Base-by-base conservation (phyloP, 352 stramenopile species). In the Pythium phragmiticola region DNA sequence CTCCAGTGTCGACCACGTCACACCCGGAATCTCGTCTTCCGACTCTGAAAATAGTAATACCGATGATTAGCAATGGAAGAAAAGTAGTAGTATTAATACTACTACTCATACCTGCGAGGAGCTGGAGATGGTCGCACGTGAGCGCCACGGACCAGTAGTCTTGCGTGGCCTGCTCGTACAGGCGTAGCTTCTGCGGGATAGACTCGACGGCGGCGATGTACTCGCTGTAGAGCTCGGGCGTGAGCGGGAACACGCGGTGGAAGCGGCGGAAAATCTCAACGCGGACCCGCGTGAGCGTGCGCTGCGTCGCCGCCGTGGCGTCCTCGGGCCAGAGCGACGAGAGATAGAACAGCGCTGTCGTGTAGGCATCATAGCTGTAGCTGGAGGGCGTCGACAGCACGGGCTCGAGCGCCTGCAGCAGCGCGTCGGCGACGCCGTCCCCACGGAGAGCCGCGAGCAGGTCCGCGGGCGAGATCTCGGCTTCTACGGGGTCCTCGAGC, bases 81-180 rank as follows among this genome's bases (percentile, higher is more conserved):
- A 51, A 42, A 42, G 48, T 8, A 33, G 46, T 66, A 51, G 7
- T 39, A 39, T 1, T 39, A 42, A 49, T 8, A 33, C 42, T 66
- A 51, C 1, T 39, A 39, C 33, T 37, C 33, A 36, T 63, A 50
- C 82, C 77, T 28, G 70, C 65, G 9, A 84, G 41, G 21, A 82
- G 73, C 21, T 69, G 54, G 17, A 88, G 53, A 36, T 76, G 63
- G 48, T 80, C 55, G 34, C 87, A 34, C 17, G 74, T 64, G 11
- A 90, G 43, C 21, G 76, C 50, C 12, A 89, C 77, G 0, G 77
- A 87, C 75, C 72, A 80, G 57, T 92, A 92, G 53, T 90, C 82
- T 8, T 30, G 14, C 21, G 51, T 46, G 7, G 82, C 65, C 5
- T 78, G 57, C 46, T 82, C 70, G 21, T 77, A 87, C 7, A 92